phyloP scores from a whole-genome alignment of 2,329 filamentous ascomycete species.

The Neofusicoccum laricinum region DNA sequence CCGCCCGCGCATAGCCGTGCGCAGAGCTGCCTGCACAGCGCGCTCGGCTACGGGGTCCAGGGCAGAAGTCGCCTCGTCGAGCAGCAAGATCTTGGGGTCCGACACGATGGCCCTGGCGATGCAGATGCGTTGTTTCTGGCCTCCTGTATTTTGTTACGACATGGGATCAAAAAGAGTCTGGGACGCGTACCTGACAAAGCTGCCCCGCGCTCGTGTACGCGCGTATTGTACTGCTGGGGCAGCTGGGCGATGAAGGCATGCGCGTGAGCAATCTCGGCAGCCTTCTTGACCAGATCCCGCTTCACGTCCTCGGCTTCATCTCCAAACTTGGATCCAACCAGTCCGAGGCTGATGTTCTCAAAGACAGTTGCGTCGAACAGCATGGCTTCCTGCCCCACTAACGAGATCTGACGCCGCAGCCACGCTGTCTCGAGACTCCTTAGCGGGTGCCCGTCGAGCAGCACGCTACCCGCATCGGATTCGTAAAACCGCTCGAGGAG shows the following conservation, averaged over 20 bases:
- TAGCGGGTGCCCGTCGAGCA: constrained; percentile 78
- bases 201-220: constrained; percentile 94
- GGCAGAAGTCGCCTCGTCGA: constrained; percentile 93
- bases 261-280: constrained; percentile 87
- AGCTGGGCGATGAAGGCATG: constrained; percentile 84
- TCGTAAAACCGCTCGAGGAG: constrained; percentile 93
- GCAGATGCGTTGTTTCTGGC: constrained; percentile 95
- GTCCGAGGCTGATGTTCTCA: constrained; percentile 83
- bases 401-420: constrained; percentile 86
- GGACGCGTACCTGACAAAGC: constrained; percentile 60
- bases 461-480: constrained; percentile 76
- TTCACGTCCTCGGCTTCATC: constrained; percentile 33
- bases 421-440: constrained; percentile 80
- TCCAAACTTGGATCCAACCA: constrained; percentile 81
- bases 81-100: constrained; percentile 84
- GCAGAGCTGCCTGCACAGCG: constrained; percentile 88
- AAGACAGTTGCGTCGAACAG: constrained; percentile 88
- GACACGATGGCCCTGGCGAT: constrained; percentile 89
- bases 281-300: constrained; percentile 68
- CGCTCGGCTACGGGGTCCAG: constrained; percentile 94
- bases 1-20: constrained; percentile 77
- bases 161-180: neutral
- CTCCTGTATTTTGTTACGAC: constrained; percentile 51
- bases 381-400: constrained; percentile 91
- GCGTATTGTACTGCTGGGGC: constrained; percentile 86